Evolutionary conservation across 1,139 yeast species (phyloP).

Genomic region (Geotrichum klebahnii): DNA sequence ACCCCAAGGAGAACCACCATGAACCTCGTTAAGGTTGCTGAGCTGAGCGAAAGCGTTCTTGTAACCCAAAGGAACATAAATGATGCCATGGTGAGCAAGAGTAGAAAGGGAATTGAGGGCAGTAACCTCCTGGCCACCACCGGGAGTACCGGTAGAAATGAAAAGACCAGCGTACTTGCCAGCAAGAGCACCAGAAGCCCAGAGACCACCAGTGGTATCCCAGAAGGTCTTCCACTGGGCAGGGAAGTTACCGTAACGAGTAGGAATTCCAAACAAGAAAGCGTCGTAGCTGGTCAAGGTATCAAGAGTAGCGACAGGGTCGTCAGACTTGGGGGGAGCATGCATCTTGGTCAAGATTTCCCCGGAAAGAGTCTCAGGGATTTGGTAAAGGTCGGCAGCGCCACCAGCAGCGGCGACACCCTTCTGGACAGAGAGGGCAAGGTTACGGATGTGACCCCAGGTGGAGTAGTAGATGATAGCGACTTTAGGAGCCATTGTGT

Average conservation of each 20-base stretch:
- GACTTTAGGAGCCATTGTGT: slow-evolving; percentile 35
- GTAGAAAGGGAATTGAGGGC: slow-evolving; percentile 60
- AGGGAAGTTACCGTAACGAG: slow-evolving; percentile 78
- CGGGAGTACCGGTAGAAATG: slow-evolving; percentile 75
- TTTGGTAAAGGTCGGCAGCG: slow-evolving; percentile 60
- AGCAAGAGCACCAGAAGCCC: slow-evolving; percentile 70
- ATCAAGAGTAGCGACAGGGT: slow-evolving; percentile 65
- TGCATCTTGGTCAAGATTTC: slow-evolving; percentile 59
- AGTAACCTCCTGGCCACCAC: slow-evolving; percentile 82
- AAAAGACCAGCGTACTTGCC: slow-evolving; percentile 78
- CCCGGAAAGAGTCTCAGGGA: slow-evolving; percentile 69
- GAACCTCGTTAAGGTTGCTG: slow-evolving; percentile 61
- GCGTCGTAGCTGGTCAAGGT: slow-evolving; percentile 65
- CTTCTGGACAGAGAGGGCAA: slow-evolving; percentile 65
- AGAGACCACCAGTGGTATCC: slow-evolving; percentile 77
- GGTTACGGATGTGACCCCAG: slow-evolving; percentile 69
- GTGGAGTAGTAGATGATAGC: slow-evolving; percentile 75
- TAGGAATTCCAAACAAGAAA: slow-evolving; percentile 75
- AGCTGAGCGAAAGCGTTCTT: slow-evolving; percentile 56
- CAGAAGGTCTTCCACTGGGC: slow-evolving; percentile 79
- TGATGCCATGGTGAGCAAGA: slow-evolving; percentile 69
- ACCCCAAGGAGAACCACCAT: slow-evolving; percentile 88
- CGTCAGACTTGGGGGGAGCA: slow-evolving; percentile 65
- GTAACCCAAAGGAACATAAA: slow-evolving; percentile 72
- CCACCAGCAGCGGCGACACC: slow-evolving; percentile 78